Base-by-base conservation (phyloP, 2,329 filamentous ascomycete species). In the Cladosporium cucumerinum region DNA sequence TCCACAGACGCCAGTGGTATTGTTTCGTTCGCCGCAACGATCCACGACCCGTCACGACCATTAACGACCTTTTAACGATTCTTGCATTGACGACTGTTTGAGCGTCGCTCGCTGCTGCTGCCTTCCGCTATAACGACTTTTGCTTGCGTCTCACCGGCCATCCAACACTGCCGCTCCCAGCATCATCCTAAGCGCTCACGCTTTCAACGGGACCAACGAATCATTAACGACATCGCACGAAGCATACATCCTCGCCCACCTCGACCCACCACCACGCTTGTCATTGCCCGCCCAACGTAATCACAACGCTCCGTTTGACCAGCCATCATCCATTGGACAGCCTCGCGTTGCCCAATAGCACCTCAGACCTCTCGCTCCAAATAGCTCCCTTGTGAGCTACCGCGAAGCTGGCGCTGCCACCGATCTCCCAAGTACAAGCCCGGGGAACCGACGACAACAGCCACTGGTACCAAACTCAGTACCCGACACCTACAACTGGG, bases 341-440 rank as follows among this genome's bases (percentile, higher is more conserved):
- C 60, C 49, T 55, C 25, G 60, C n/a, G 49, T 62, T 62, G 60
- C 51, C 61, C 43, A 49, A 28, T 18, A 54, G 26, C 26, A 51
- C 12, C 51, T 12, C 18, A 21, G 26, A 54, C 30, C 51, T 30
- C 7, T n/a, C 60, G 48, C 49, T n/a, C n/a, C 49, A 46, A 32
- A 46, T 62, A 62, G 60, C 60, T 62, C 60, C 32, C 8, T 62
- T 32, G 60, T 10, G 60, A 87, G 81, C 70, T 70, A 89, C 87
- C 91, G 91, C 87, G 89, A 95, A 93, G 85, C 92, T 96, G 92
- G 92, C 93, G 91, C 88, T 93, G 80, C 90, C 91, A 82, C 91
- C 91, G 82, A 90, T 93, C 77, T 90, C 90, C 76, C 88, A 91
- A 83, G 87, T 91, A 82, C 89, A 91, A 81, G 87, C 88, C 86